Conservation (phyloP, 495 filamentous ascomycete species). For the Podospora australis region DNA sequence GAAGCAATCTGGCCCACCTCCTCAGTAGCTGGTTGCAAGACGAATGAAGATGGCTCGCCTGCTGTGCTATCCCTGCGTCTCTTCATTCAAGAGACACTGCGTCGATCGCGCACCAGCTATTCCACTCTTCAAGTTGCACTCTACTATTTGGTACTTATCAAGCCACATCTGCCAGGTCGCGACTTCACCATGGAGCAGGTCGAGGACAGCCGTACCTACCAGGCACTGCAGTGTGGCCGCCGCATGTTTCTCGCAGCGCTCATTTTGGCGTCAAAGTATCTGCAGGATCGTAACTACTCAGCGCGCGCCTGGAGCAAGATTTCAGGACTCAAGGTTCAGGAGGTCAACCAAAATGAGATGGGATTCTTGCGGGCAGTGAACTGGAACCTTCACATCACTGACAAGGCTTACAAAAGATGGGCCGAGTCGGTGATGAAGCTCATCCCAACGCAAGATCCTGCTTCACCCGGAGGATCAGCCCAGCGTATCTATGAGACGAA, state of each 20-base stretch:
- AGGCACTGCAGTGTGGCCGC: conserved; percentile 90
- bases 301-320: conserved; percentile 98
- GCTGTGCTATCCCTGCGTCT: conserved; percentile 84
- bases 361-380: conserved; percentile 83
- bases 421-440: conserved; percentile 82
- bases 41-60: conserved; percentile 51
- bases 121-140: conserved; percentile 94
- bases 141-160: conserved; percentile 92
- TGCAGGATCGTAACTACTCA: conserved; percentile 97
- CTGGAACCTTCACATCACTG: conserved; percentile 91
- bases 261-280: conserved; percentile 92
- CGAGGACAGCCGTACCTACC: conserved; percentile 62
- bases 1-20: conserved; percentile 94
- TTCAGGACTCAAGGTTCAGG: conserved; percentile 77
- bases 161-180: conserved; percentile 75
- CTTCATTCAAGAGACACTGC: conserved; percentile 95
- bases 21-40: conserved; percentile 49
- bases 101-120: conserved; percentile 91
- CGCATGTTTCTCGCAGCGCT: conserved; percentile 94
- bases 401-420: conserved; percentile 84
- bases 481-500: conserved; percentile 37
- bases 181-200: conserved; percentile 83
- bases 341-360: conserved; percentile 97
- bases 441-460: conserved; percentile 61
- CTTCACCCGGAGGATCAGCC: conserved; percentile 41